phyloP scores from a whole-genome alignment of 768 basidiomycete species.

The Amanita fuliginea region DNA sequence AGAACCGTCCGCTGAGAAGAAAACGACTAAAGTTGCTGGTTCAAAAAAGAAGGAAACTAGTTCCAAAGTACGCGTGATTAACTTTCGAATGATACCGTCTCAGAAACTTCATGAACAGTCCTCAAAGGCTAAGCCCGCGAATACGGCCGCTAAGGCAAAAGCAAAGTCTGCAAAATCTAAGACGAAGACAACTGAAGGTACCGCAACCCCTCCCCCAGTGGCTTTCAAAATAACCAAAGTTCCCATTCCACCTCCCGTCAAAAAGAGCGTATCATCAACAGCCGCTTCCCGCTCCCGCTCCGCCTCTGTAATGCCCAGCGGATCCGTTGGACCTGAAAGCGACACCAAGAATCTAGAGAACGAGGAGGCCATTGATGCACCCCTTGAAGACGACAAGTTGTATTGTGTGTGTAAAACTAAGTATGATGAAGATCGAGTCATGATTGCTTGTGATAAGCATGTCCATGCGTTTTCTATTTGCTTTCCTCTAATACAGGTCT shows the following conservation, averaged over 20 bases:
- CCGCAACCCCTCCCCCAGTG: conserved; percentile 6
- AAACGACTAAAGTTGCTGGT: conserved; percentile 7
- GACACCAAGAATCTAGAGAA: conserved; percentile 25
- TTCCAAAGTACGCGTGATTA: conserved; percentile 21
- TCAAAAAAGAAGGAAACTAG: conserved; percentile 31
- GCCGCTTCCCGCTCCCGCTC: conserved; percentile 50
- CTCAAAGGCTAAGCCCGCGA: not conserved
- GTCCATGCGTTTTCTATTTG: conserved; percentile 15
- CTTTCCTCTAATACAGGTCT: not conserved
- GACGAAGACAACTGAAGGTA: conserved; percentile 9
- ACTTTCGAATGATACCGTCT: not conserved
- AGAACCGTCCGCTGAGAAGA: conserved; percentile 14
- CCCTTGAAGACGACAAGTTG: conserved; percentile 55
- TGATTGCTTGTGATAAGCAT: conserved; percentile 91
- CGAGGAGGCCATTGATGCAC: conserved; percentile 32
- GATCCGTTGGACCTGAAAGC: conserved; percentile 26
- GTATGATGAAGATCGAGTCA: conserved; percentile 79
- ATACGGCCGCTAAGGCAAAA: conserved; percentile 4
- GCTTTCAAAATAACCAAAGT: conserved; percentile 6
- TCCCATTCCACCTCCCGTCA: conserved; percentile 5
- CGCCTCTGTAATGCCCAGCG: conserved; percentile 52
- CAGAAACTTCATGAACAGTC: not conserved
- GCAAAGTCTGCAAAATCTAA: conserved; percentile 6
- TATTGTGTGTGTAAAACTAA: conserved; percentile 85
- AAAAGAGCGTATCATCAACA: conserved; percentile 3